Base-by-base conservation (phyloP, 805 yeast genomes). In the Clavispora vitiphila region DNA sequence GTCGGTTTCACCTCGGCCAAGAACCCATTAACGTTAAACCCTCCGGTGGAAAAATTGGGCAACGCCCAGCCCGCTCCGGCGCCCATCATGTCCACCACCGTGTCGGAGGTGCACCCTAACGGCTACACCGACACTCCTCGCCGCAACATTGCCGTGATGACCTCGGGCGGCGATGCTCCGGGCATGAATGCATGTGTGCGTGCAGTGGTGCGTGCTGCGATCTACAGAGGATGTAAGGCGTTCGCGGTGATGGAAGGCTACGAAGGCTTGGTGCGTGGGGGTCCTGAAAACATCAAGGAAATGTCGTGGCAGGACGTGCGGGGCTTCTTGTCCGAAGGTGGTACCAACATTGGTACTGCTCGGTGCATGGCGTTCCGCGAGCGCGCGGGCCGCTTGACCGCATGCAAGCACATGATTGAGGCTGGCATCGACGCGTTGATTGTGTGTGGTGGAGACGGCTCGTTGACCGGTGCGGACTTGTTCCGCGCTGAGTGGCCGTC, bases 371-470 rank as follows among this genome's bases (percentile, higher is more conserved):
- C 74, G 49, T 84, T 84, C 61, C 72, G 76, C 54, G 83, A 82
- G 57, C 65, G 86, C 38, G 65, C 67, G 50, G 91, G 91, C 30
- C 67, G 91, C 54, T 62, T 83, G 37, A 50, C 61, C 36, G 89
- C 80, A 27, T 82, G 85, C 41, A 69, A 74, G 51, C 80, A 84
- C 61, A 69, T 84, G 76, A 75, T 84, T 50, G 72, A 63, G 35
- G 77, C 80, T 24, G 90, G 90, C 41, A 83, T 84, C 43, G 89
- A 84, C 61, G 90, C 88, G 2, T 67, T 84, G 48, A 76, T 84
- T 48, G 90, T 84, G 15, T 81, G 88, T 64, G 91, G 91, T 51
- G 91, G 91, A 58, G 91, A 84, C 59, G 91, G 91, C 39, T 83
- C 89, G 1, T 69, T 84, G 49, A 84, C 91, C 2, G 91, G 91